Percentiles rank a stretch among this genome's conserved stretches.
Evolutionary conservation across 2,329 filamentous ascomycete genomes (phyloP).

Genomic region (Sporothrix curviconia): DNA sequence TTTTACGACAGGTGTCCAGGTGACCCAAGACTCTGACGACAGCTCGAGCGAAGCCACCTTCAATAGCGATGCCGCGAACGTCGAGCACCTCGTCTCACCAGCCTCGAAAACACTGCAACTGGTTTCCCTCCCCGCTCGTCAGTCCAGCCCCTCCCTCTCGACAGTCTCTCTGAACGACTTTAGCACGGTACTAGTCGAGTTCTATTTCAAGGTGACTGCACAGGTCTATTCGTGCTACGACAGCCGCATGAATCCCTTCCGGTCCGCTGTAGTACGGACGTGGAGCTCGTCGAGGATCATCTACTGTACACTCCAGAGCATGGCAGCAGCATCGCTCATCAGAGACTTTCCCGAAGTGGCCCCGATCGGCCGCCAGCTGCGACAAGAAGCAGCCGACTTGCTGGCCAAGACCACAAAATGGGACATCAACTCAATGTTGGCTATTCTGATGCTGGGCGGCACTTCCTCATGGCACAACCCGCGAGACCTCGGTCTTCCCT

Average conservation of each 20-base stretch:
- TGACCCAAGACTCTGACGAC: too few species aligned
- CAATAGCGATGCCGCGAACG: too few species aligned
- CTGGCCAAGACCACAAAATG: slow-evolving; percentile 39
- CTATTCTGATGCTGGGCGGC: slow-evolving; percentile 47
- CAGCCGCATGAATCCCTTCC: slow-evolving; percentile 50
- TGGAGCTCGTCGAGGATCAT: slow-evolving; percentile 40
- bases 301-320: slow-evolving; percentile 50
- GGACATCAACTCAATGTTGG: slow-evolving; percentile 44
- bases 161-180: slow-evolving; percentile 39
- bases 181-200: slow-evolving; percentile 47
- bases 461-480: slow-evolving; percentile 50
- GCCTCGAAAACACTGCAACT: too few species aligned
- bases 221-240: slow-evolving; percentile 50
- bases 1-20: too few species aligned
- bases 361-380: slow-evolving; percentile 42
- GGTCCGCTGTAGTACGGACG: slow-evolving; percentile 39
- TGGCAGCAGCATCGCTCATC: slow-evolving; percentile 49
- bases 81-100: too few species aligned
- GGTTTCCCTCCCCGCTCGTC: too few species aligned
- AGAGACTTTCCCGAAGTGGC: slow-evolving; percentile 48
- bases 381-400: slow-evolving; percentile 45
- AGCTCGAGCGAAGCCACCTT: too few species aligned
- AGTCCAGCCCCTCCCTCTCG: slow-evolving; percentile 16
- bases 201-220: slow-evolving; percentile 53
- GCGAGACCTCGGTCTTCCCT: slow-evolving; percentile 44